Percentiles rank a stretch among this genome's conserved stretches.
These are phyloP conservation scores for Westerdykella aurantiaca DNA, from an alignment of 2,329 filamentous ascomycete species.

Conservation along the genomic window DNA sequence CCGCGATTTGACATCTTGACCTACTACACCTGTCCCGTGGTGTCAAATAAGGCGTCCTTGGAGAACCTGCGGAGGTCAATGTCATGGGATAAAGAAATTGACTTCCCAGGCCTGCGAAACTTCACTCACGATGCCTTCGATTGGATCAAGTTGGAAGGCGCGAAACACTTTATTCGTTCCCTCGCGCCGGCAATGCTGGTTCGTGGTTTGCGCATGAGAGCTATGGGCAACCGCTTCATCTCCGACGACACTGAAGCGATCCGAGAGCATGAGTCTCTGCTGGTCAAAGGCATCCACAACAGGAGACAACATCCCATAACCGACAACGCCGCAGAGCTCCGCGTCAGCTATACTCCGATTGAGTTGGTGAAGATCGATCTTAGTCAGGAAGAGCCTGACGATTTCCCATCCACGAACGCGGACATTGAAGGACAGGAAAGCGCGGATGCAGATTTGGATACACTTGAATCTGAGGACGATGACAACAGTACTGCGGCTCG, in stretches of 20 bases:
- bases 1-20: conserved; percentile 72
- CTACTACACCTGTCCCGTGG: conserved; percentile 82
- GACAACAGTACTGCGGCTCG: conserved; percentile 36
- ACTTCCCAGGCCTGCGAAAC: conserved; percentile 61
- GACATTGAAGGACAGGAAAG: conserved; percentile 11
- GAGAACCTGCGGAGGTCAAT: conserved; percentile 50
- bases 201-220: conserved; percentile 47
- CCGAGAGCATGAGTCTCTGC: conserved; percentile 45
- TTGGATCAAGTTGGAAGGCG: conserved; percentile 73
- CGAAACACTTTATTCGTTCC: conserved; percentile 76
- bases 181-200: conserved; percentile 71
- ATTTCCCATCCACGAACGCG: conserved; percentile 37
- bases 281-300: conserved; percentile 63
- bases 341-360: conserved; percentile 70
- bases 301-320: conserved; percentile 66
- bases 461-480: conserved; percentile 26
- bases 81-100: conserved; percentile 58
- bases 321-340: conserved; percentile 69
- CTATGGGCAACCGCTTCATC: conserved; percentile 16
- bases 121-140: conserved; percentile 79
- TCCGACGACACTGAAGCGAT: conserved; percentile 32
- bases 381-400: conserved; percentile 65
- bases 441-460: conserved; percentile 27
- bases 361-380: conserved; percentile 75
- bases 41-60: conserved; percentile 60